Percentiles rank a stretch among this genome's conserved stretches.
phyloP scores from a whole-genome alignment of 352 stramenopile species.

The Peronosclerospora sorghi region DNA sequence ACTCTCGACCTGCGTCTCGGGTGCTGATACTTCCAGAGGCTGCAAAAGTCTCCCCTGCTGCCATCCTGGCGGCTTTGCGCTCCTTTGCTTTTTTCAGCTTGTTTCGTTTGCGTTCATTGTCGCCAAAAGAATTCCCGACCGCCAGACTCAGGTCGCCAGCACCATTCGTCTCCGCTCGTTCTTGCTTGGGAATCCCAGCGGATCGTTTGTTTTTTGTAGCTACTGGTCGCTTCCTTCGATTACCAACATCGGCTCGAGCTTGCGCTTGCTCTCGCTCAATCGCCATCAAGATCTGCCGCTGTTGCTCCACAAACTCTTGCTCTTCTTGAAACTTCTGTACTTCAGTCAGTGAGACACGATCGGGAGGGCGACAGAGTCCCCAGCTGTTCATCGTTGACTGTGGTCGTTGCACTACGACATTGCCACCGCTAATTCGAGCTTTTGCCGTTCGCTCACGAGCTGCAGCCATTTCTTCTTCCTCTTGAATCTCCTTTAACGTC shows the following conservation, averaged over 20 bases:
- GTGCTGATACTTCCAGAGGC: background rate
- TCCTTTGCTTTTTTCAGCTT: slow-evolving; percentile 27
- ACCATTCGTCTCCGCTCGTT: slow-evolving; percentile 9
- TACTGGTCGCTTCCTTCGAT: slow-evolving; percentile 2
- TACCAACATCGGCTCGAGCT: slow-evolving; percentile 1
- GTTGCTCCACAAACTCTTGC: slow-evolving; percentile 50
- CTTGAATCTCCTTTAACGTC: slow-evolving; percentile 56
- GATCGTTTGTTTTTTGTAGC: slow-evolving; percentile 6
- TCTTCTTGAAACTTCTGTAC: slow-evolving; percentile 53
- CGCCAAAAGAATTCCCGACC: background rate
- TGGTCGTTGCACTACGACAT: slow-evolving; percentile 15
- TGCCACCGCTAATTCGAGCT: slow-evolving; percentile 17
- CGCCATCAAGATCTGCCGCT: slow-evolving; percentile 51
- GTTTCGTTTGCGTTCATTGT: slow-evolving; percentile 18
- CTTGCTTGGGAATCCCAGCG: slow-evolving; percentile 2
- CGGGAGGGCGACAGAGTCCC: slow-evolving; percentile 32
- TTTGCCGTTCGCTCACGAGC: slow-evolving; percentile 37
- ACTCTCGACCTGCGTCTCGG: slow-evolving; percentile 2
- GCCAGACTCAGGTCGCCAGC: background rate
- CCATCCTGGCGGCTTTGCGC: slow-evolving; percentile 21
- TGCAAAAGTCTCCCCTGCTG: slow-evolving; percentile 16
- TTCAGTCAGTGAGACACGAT: slow-evolving; percentile 47
- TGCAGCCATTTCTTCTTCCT: slow-evolving; percentile 38
- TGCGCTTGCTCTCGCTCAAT: slow-evolving; percentile 35
- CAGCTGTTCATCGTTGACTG: slow-evolving; percentile 60